Conservation (phyloP, 768 basidiomycete species). For the Pulveroboletus sp. region DNA sequence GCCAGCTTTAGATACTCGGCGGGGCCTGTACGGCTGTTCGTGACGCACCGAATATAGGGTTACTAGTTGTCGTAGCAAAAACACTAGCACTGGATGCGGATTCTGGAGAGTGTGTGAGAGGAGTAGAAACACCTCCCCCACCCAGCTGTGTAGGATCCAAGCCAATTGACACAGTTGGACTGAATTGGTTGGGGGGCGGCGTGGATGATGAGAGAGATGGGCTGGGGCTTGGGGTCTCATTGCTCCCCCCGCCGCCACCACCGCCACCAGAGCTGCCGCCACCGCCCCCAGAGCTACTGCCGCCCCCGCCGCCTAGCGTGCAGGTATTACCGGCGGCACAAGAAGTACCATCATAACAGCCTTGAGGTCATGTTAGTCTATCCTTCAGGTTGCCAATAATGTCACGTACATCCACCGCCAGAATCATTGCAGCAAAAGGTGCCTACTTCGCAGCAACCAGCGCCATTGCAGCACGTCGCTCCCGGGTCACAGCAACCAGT, state of each 20-base stretch:
- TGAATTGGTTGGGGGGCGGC: background rate
- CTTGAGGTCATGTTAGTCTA: slow-evolving; percentile 9
- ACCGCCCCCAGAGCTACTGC: slow-evolving; percentile 1
- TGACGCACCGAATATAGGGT: background rate
- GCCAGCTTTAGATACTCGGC: background rate
- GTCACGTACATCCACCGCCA: slow-evolving; percentile 21
- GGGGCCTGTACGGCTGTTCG: background rate
- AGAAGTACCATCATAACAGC: slow-evolving; percentile 13
- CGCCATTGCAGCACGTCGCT: background rate
- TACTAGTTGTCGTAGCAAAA: background rate
- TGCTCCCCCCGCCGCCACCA: background rate
- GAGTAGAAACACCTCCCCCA: background rate
- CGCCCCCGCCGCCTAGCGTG: background rate
- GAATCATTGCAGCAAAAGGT: slow-evolving; percentile 20
- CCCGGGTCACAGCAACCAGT: background rate
- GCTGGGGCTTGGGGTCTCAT: background rate
- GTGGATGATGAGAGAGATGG: background rate
- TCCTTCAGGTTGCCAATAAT: too few species aligned
- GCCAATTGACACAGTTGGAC: background rate
- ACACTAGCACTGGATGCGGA: background rate
- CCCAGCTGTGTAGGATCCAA: background rate
- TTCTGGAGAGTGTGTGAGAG: too few species aligned
- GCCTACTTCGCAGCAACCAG: background rate
- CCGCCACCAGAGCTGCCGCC: slow-evolving; percentile 3
- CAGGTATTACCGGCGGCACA: slow-evolving; percentile 13